These are phyloP conservation scores for Cutaneotrichosporon sp. DNA, from an alignment of 1,284 basidiomycete genomes.

Conservation along the genomic window DNA sequence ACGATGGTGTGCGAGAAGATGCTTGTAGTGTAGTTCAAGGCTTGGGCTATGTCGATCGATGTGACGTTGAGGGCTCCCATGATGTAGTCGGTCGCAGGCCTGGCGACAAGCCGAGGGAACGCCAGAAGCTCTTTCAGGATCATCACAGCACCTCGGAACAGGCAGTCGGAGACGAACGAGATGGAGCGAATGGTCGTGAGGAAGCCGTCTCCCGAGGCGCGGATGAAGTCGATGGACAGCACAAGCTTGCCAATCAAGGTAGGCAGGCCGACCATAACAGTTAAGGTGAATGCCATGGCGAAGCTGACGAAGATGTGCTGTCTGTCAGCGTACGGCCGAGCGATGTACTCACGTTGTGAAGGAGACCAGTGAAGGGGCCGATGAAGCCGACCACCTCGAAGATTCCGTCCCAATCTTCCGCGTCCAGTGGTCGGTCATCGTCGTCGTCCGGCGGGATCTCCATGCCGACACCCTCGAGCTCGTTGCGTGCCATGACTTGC, in stretches of 20 bases:
- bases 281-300: constrained; percentile 77
- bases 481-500: constrained; percentile 25
- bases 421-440: constrained; percentile 57
- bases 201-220: constrained; percentile 63
- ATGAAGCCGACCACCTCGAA: constrained; percentile 75
- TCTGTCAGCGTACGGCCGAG: not conserved
- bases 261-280: constrained; percentile 77
- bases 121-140: constrained; percentile 57
- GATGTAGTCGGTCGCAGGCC: constrained; percentile 30
- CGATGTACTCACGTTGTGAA: constrained; percentile 72
- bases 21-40: constrained; percentile 6
- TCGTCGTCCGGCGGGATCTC: constrained; percentile 56
- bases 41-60: constrained; percentile 1
- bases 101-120: constrained; percentile 14
- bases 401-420: constrained; percentile 86
- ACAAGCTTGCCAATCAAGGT: constrained; percentile 80
- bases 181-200: constrained; percentile 73
- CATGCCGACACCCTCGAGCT: constrained; percentile 14
- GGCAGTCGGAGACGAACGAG: constrained; percentile 72
- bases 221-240: constrained; percentile 50
- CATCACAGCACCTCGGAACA: constrained; percentile 54
- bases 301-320: constrained; percentile 59
- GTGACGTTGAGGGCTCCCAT: constrained; percentile 14
- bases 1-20: constrained; percentile 34
- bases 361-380: constrained; percentile 77